Base-by-base conservation (phyloP, 1,284 basidiomycete genomes). In the Rhodotorula glutinis region DNA sequence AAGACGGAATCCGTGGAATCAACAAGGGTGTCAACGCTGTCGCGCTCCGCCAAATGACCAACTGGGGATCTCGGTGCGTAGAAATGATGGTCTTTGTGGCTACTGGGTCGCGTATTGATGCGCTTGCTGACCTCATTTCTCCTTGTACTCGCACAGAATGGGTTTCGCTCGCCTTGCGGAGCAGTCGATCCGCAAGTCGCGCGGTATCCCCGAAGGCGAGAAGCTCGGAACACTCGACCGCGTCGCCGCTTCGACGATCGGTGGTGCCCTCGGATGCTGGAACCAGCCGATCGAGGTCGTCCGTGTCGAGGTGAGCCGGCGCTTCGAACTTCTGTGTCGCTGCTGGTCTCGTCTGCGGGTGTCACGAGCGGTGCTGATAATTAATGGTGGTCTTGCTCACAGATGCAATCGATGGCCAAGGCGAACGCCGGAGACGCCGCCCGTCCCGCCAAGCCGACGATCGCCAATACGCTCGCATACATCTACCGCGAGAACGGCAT, bases 21-120 rank as follows among this genome's bases (percentile, higher is more conserved):
- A 98, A 99, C 86, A 98, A 98, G 83, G 96, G 96, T 81, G 96
- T 98, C 69, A 98, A 99, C 77, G 96, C 96, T 30, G 96, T 99
- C 57, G 96, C 94, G 49, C 57, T 69, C 25, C 62, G 72, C 3
- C 69, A 72, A 41, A 94, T 92, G 79, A 99, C 96, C 59, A 99
- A 98, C 83, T 99, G 96, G 96, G 96, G 96, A 72, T 94, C 92
- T 72, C 88, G 94, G 88, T 92, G 73, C 70, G 86, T 79, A 17
- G 11, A 5, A 38, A 38, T 38, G n/a, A n/a, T n/a, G n/a, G n/a
- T 29, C 27, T 9, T 29, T 38, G 14, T 23, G 11, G 46, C 29
- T 30, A n/a, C 33, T 21, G 21, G 33, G 21, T 2, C 41, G 7
- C 44, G 7, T 4, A 3, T 3, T 8, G 27, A 21, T 23, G 5